Conservation (phyloP, 352 stramenopile genomes). For the Phytopythium chamaehyphon region DNA sequence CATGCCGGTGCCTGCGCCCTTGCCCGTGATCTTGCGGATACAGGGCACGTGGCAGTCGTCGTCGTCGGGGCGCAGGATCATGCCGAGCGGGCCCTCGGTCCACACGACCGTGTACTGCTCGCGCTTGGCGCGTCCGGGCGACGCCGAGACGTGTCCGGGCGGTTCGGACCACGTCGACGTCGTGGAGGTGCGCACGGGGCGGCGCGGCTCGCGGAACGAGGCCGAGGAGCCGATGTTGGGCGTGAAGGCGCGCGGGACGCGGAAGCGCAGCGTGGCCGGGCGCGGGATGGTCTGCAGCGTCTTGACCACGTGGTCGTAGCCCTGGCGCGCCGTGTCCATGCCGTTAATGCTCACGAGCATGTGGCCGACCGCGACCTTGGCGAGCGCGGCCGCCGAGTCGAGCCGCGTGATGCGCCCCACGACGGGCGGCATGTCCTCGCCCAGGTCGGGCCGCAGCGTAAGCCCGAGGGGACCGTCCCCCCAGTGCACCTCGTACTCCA, state of each 20-base stretch:
- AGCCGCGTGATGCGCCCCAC: constrained; percentile 85
- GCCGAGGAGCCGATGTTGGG: constrained; percentile 2
- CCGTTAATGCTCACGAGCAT: constrained; percentile 90
- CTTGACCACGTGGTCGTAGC: constrained; percentile 80
- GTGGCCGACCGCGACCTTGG: constrained; percentile 78
- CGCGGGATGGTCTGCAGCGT: constrained; percentile 82
- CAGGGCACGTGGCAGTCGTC: constrained; percentile 85
- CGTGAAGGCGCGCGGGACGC: constrained; percentile 55
- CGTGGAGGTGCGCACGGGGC: constrained; percentile 33
- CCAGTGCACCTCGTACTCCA: constrained; percentile 89
- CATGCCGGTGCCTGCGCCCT: constrained; percentile 81
- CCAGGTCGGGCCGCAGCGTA: constrained; percentile 77
- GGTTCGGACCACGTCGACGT: constrained; percentile 42
- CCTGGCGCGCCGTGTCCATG: constrained; percentile 80
- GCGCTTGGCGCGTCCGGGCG: constrained; percentile 33
- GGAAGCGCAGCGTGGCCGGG: constrained; percentile 77
- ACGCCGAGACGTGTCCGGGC: constrained; percentile 9
- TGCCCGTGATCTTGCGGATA: constrained; percentile 86
- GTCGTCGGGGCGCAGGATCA: constrained; percentile 84
- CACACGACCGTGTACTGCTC: constrained; percentile 87
- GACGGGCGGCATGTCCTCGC: constrained; percentile 85
- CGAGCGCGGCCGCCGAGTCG: constrained; percentile 74
- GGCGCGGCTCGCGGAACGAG: constrained; percentile 25
- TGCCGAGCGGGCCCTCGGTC: constrained; percentile 77
- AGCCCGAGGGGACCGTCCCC: constrained; percentile 77